Conservation (phyloP, 208 protist species). For the Acanthamoeba culbertsoni region DNA sequence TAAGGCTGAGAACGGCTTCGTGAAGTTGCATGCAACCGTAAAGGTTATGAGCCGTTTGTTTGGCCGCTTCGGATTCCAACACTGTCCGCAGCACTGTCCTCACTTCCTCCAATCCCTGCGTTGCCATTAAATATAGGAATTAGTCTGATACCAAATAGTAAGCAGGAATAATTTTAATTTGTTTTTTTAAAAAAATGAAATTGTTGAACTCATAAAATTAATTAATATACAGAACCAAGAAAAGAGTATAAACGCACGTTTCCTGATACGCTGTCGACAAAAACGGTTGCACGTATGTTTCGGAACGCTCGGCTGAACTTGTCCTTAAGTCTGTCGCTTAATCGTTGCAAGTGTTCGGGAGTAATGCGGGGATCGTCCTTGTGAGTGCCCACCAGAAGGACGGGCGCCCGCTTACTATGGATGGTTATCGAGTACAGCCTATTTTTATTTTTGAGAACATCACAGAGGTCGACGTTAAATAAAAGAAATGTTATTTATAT, state of each 20-base stretch:
- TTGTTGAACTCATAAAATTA: neutral
- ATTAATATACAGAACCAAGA: neutral
- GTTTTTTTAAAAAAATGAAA: too few species aligned
- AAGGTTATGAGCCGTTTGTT: neutral
- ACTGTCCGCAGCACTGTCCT: neutral
- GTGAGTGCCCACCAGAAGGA: conserved; percentile 42
- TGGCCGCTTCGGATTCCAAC: neutral
- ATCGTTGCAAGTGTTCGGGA: neutral
- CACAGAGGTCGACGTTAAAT: neutral
- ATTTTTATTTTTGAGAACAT: neutral
- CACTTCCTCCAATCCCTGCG: neutral
- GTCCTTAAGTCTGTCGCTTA: neutral
- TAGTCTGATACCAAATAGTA: too few species aligned
- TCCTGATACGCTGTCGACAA: neutral
- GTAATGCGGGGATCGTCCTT: neutral
- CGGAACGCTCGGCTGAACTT: neutral
- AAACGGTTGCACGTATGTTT: neutral
- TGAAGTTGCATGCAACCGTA: neutral
- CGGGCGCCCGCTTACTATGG: neutral
- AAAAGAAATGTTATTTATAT: neutral
- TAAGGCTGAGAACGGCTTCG: neutral
- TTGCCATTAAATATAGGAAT: too few species aligned
- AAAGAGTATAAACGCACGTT: neutral
- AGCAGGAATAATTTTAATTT: too few species aligned
- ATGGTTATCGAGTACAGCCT: conserved; percentile 45